Conservation (phyloP, 176 grass and related monocot species). For the Oryza longistaminata region DNA sequence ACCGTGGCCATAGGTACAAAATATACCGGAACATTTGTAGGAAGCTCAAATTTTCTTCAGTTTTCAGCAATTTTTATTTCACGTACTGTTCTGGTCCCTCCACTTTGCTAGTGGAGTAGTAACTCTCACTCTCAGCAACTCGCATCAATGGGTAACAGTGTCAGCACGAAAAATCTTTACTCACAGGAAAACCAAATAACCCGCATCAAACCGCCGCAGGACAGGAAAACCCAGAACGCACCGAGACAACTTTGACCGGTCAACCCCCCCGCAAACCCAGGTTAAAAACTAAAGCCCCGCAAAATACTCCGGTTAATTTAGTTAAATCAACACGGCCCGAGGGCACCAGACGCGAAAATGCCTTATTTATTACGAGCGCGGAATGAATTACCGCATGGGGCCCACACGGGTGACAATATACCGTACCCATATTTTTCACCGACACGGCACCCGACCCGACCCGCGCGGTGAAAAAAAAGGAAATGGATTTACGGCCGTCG, state of each 20-base stretch:
- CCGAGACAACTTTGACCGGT: conserved; percentile 38
- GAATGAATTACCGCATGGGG: conserved; percentile 22
- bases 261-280: neutral
- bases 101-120: neutral
- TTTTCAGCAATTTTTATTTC: neutral
- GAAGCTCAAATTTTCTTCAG: neutral
- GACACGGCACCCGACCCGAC: conserved; percentile 23
- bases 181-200: neutral
- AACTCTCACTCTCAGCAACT: neutral
- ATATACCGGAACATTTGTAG: neutral
- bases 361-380: neutral
- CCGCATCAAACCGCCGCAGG: neutral
- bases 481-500: conserved; percentile 18
- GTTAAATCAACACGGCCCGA: neutral
- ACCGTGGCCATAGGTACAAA: no score
- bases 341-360: neutral
- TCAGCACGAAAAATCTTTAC: neutral
- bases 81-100: neutral
- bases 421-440: conserved; percentile 31
- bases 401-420: neutral
- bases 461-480: neutral
- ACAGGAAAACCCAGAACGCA: neutral
- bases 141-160: neutral
- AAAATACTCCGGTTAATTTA: neutral
- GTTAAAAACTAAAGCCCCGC: neutral